Percentiles rank a stretch among this genome's conserved stretches.
Evolutionary conservation across 805 yeast genomes (phyloP).

Genomic region (Teunomyces atbi): DNA sequence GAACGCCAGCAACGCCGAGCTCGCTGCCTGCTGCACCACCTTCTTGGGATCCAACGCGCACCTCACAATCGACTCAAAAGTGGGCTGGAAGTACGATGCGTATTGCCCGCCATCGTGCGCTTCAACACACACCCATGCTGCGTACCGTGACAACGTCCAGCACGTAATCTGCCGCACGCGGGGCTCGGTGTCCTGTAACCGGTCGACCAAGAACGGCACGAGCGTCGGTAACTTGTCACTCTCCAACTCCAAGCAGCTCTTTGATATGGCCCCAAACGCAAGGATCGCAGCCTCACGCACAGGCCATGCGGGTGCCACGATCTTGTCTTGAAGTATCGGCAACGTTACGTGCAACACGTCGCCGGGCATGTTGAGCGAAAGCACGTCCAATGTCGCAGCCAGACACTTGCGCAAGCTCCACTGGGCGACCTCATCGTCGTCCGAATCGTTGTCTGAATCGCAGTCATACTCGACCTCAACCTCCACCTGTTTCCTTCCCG

Average conservation of each 20-base stretch:
- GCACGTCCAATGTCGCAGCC: slow-evolving; percentile 86
- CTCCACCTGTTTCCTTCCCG: slow-evolving; percentile 11
- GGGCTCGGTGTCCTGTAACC: slow-evolving; percentile 72
- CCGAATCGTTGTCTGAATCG: slow-evolving; percentile 65
- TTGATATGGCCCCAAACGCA: slow-evolving; percentile 94
- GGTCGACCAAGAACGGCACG: slow-evolving; percentile 80
- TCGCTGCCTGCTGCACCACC: slow-evolving; percentile 94
- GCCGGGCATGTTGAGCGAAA: slow-evolving; percentile 67
- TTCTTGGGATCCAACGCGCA: slow-evolving; percentile 82
- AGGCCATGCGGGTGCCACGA: slow-evolving; percentile 77
- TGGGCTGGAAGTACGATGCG: slow-evolving; percentile 69
- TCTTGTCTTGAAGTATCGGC: slow-evolving; percentile 72
- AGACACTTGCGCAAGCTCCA: slow-evolving; percentile 95
- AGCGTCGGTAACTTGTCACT: slow-evolving; percentile 72
- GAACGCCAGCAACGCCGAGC: slow-evolving; percentile 80
- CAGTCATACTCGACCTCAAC: slow-evolving; percentile 27
- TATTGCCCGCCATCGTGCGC: slow-evolving; percentile 60
- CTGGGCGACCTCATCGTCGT: slow-evolving; percentile 62
- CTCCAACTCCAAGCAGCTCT: slow-evolving; percentile 75
- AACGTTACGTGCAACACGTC: slow-evolving; percentile 65
- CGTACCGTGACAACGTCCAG: slow-evolving; percentile 90
- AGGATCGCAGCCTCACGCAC: slow-evolving; percentile 89
- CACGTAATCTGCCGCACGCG: slow-evolving; percentile 91
- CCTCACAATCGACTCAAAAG: slow-evolving; percentile 69
- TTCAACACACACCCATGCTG: slow-evolving; percentile 76